Percentiles rank a stretch among this genome's conserved stretches.
Evolutionary conservation across 2,329 filamentous ascomycete species (phyloP).

Genomic region (Fusarium concolor): DNA sequence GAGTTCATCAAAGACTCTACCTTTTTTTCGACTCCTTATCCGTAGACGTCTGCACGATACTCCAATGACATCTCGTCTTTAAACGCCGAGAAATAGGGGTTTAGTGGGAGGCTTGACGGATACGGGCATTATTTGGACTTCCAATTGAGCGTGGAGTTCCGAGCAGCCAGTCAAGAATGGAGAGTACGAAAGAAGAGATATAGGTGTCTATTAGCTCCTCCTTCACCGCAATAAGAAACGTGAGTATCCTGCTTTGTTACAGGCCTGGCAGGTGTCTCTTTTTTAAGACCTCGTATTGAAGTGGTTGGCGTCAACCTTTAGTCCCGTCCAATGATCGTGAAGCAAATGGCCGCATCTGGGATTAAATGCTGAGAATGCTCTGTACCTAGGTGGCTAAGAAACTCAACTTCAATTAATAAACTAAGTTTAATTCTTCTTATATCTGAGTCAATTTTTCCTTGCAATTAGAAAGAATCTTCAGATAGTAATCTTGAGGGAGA

Average conservation of each 20-base stretch:
- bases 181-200: constrained; percentile 5
- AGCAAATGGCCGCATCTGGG: constrained; percentile 30
- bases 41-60: constrained; percentile 8
- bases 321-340: constrained; percentile 27
- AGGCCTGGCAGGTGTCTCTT: not conserved
- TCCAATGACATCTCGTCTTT: constrained; percentile 30
- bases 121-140: constrained; percentile 11
- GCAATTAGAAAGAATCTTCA: not conserved
- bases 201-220: constrained; percentile 3
- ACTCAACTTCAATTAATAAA: not conserved
- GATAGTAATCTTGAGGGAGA: not conserved
- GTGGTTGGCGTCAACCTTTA: constrained; percentile 13
- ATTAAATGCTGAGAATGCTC: not conserved
- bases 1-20: constrained; percentile 18
- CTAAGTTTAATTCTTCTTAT: not conserved
- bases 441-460: not conserved
- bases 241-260: not conserved
- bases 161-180: constrained; percentile 25
- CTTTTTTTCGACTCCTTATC: constrained; percentile 2
- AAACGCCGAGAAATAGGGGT: constrained; percentile 38
- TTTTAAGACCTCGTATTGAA: constrained; percentile 31
- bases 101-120: constrained; percentile 20
- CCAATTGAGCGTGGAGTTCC: constrained; percentile 14
- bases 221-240: constrained; percentile 11
- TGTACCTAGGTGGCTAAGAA: no score